phyloP scores from a whole-genome alignment of 441 rosid genomes.

The Pelargonium cotyledonis region DNA sequence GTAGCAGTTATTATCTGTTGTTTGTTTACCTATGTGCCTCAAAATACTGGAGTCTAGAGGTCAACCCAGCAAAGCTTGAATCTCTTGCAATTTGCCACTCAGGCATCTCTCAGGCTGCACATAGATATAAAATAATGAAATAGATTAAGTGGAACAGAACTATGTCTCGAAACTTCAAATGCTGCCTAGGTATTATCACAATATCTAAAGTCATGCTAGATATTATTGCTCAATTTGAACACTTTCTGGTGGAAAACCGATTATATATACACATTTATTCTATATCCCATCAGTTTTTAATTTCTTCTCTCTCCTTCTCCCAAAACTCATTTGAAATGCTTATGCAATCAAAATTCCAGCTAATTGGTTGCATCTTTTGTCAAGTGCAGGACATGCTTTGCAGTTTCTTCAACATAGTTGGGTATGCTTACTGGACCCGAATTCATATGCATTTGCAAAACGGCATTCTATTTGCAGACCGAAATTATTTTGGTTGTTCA shows the following conservation, averaged over 20 bases:
- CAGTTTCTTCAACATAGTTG: background rate
- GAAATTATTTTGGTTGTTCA: background rate
- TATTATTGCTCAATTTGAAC: background rate
- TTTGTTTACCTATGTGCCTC: too few species aligned
- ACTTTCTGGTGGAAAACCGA: background rate
- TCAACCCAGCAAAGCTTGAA: too few species aligned
- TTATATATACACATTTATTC: too few species aligned
- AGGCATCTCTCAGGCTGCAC: too few species aligned
- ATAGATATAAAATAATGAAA: too few species aligned
- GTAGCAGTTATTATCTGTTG: too few species aligned
- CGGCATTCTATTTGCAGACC: background rate
- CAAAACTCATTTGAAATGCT: background rate
- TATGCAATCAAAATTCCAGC: background rate
- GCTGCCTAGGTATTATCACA: background rate
- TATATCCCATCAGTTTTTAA: too few species aligned
- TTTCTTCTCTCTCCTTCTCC: too few species aligned
- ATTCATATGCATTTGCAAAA: background rate
- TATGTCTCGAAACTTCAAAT: too few species aligned
- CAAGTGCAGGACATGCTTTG: conserved; percentile 4
- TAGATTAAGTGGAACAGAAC: too few species aligned
- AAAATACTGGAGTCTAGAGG: too few species aligned
- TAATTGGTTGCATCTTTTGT: background rate
- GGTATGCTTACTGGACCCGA: background rate
- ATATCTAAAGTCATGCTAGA: background rate
- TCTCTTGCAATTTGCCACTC: too few species aligned